Evolutionary conservation across 2,329 filamentous ascomycete genomes (phyloP).

Genomic region (Madurella mycetomatis): DNA sequence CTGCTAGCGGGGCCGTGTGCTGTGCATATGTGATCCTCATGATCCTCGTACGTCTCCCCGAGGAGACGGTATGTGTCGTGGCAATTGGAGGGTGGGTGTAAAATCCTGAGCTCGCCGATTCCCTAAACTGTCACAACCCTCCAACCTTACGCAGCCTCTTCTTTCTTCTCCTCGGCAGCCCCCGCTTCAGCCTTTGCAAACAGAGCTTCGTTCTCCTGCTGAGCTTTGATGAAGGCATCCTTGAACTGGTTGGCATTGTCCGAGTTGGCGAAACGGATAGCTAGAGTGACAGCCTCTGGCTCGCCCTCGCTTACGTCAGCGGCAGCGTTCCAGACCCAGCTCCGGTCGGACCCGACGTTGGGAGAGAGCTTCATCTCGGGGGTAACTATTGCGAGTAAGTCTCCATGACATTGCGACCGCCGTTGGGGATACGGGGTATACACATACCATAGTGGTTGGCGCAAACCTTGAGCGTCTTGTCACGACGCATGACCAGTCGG

Average conservation of each 20-base stretch:
- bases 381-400: constrained; percentile 58
- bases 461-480: constrained; percentile 99
- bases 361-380: constrained; percentile 98
- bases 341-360: constrained; percentile 96
- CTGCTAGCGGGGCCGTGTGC: not conserved
- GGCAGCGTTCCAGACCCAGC: constrained; percentile 98
- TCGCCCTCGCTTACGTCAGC: constrained; percentile 98
- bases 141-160: constrained; percentile 20
- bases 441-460: constrained; percentile 97
- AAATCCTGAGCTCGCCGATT: constrained; percentile 20
- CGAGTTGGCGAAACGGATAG: constrained; percentile 95
- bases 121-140: constrained; percentile 10
- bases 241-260: constrained; percentile 98
- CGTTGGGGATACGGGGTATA: constrained; percentile 4
- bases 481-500: constrained; percentile 93
- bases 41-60: not conserved
- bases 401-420: not conserved
- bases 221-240: constrained; percentile 93
- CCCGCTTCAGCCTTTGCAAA: constrained; percentile 53
- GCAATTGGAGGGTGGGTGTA: constrained; percentile 5
- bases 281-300: constrained; percentile 90
- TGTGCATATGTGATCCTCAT: constrained; percentile 7
- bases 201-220: constrained; percentile 89
- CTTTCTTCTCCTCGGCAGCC: constrained; percentile 28
- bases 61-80: not conserved